A percentile compares a stretch with the other conserved stretches of the same genome.
Evolutionary conservation across 139 green algal genomes (phyloP).

Genomic region (Trebouxia sp.): DNA sequence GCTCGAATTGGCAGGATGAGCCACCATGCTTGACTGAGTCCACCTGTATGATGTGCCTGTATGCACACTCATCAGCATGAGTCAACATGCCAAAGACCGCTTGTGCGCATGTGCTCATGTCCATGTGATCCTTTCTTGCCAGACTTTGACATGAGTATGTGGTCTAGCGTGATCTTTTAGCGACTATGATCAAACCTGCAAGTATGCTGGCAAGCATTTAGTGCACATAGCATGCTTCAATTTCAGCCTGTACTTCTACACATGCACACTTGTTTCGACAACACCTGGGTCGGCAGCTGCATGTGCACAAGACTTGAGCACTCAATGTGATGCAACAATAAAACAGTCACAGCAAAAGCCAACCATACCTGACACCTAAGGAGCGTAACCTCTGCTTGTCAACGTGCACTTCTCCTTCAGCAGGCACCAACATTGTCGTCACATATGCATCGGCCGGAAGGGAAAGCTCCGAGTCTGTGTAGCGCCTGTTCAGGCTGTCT

Average conservation of each 20-base stretch:
- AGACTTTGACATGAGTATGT: background rate
- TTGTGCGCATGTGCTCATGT: too few species aligned
- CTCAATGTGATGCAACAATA: background rate
- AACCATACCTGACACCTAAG: constrained; percentile 59
- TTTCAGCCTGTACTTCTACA: too few species aligned
- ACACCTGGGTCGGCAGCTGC: too few species aligned
- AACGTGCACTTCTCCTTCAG: constrained; percentile 62
- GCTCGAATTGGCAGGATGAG: constrained; percentile 61
- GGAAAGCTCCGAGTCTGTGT: constrained; percentile 46
- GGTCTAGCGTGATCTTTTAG: background rate
- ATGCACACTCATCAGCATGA: too few species aligned
- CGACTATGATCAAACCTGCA: too few species aligned
- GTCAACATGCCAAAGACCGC: background rate
- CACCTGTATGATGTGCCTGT: constrained; percentile 68
- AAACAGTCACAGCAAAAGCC: too few species aligned
- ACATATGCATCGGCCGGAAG: constrained; percentile 72
- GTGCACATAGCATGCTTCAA: too few species aligned
- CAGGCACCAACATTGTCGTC: constrained; percentile 74
- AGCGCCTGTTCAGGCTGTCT: constrained; percentile 69
- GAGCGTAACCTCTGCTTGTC: constrained; percentile 53
- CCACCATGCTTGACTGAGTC: constrained; percentile 34
- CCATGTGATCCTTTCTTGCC: too few species aligned
- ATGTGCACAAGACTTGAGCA: background rate
- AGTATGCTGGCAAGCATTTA: too few species aligned
- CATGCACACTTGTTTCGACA: too few species aligned